Percentiles rank a stretch among this genome's conserved stretches.
Conservation (phyloP, 768 basidiomycete species). For the Lentinula lateritia region DNA sequence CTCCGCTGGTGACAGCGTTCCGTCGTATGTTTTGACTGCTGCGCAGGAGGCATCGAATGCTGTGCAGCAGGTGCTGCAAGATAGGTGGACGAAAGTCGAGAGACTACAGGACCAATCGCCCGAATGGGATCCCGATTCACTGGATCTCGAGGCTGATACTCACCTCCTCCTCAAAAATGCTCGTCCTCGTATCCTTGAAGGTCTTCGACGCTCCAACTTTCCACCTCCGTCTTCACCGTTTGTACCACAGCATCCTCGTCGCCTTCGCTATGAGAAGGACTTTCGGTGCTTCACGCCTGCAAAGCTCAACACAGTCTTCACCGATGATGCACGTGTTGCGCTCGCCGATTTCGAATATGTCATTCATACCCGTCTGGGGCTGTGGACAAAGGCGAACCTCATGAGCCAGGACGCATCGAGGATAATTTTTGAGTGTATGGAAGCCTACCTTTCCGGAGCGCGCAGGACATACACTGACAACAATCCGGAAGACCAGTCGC, state of each 20-base stretch:
- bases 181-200: slow-evolving; percentile 18
- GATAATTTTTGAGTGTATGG: slow-evolving; percentile 21
- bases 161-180: slow-evolving; percentile 25
- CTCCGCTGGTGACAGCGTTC: slow-evolving; percentile 4
- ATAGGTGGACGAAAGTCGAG: slow-evolving; percentile 28
- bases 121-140: slow-evolving; percentile 16
- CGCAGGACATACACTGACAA: slow-evolving; percentile 16
- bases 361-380: slow-evolving; percentile 23
- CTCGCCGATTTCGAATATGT: slow-evolving; percentile 33
- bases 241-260: slow-evolving; percentile 13
- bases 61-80: slow-evolving; percentile 19
- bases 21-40: slow-evolving; percentile 12
- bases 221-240: slow-evolving; percentile 9
- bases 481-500: slow-evolving; percentile 33
- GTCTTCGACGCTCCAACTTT: slow-evolving; percentile 5
- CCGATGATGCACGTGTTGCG: slow-evolving; percentile 9
- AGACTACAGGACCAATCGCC: slow-evolving; percentile 16
- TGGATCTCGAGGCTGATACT: slow-evolving; percentile 24
- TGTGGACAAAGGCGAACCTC: slow-evolving; percentile 20
- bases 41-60: slow-evolving; percentile 16
- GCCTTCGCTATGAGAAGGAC: slow-evolving; percentile 11
- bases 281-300: slow-evolving; percentile 4
- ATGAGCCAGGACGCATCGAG: slow-evolving; percentile 13
- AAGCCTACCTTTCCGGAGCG: slow-evolving; percentile 21
- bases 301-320: background rate